phyloP scores from a whole-genome alignment of 768 basidiomycete genomes.

The Scleroderma bovista region DNA sequence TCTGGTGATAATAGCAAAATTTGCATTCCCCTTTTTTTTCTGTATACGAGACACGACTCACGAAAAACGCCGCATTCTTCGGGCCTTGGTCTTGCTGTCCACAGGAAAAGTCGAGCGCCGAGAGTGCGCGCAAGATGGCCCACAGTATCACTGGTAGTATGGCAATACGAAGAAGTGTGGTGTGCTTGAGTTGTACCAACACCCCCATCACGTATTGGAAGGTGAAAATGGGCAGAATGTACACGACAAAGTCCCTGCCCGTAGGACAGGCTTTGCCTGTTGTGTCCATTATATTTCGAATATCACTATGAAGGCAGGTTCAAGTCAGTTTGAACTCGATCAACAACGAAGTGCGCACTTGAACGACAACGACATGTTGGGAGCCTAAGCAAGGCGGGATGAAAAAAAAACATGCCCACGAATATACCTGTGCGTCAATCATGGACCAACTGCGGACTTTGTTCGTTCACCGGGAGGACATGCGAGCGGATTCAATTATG shows the following conservation, averaged over 20 bases:
- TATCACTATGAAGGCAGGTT: neutral
- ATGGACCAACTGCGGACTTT: no score
- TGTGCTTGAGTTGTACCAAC: slow-evolving; percentile 44
- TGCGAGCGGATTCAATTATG: no score
- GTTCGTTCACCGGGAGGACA: no score
- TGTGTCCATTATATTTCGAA: slow-evolving; percentile 1
- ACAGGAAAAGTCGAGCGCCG: slow-evolving; percentile 16
- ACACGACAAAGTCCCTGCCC: slow-evolving; percentile 22
- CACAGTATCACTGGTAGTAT: slow-evolving; percentile 44
- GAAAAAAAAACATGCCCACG: no score
- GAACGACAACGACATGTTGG: no score
- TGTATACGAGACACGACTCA: slow-evolving; percentile 8
- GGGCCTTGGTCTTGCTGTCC: slow-evolving; percentile 10
- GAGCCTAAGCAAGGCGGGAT: no score
- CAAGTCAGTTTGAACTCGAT: no score
- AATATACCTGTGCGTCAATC: no score
- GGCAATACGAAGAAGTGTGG: slow-evolving; percentile 36
- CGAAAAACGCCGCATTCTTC: slow-evolving; percentile 12
- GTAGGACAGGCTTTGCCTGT: slow-evolving; percentile 8
- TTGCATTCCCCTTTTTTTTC: no score
- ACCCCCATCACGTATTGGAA: slow-evolving; percentile 49
- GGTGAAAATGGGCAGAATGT: slow-evolving; percentile 39
- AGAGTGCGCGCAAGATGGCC: slow-evolving; percentile 37
- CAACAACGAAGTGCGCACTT: no score
- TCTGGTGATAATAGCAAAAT: slow-evolving; percentile 5